Evolutionary conservation across 495 filamentous ascomycete species (phyloP).

Genomic region (Podospora pseudoanserina): DNA sequence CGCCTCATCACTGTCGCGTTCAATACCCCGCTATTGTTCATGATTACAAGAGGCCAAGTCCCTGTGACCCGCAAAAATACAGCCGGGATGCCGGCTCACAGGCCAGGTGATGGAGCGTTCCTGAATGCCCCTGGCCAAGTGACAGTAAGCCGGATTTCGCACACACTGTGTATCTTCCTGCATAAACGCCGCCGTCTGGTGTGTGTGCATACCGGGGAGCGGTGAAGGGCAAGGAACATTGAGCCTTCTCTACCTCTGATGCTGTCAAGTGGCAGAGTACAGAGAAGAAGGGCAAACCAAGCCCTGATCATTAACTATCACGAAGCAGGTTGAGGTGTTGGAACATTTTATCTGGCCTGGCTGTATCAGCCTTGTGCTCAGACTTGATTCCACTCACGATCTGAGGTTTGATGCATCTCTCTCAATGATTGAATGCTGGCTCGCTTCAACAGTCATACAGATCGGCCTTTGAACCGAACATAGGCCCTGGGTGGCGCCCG

Average conservation of each 20-base stretch:
- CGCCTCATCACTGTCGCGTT: conserved; percentile 28
- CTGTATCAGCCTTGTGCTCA: background rate
- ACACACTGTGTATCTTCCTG: conserved; percentile 21
- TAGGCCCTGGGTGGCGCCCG: background rate
- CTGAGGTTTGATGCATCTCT: background rate
- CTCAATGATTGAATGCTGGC: background rate
- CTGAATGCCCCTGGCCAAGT: conserved; percentile 16
- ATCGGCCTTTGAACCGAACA: conserved; percentile 3
- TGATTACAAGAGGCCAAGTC: conserved; percentile 11
- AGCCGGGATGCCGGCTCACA: conserved; percentile 16
- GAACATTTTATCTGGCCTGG: too few relatives aligned
- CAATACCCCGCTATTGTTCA: conserved; percentile 26
- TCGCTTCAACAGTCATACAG: background rate
- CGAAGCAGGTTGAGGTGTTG: too few relatives aligned
- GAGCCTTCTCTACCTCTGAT: conserved; percentile 1
- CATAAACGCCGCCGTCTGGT: conserved; percentile 20
- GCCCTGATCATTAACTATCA: background rate
- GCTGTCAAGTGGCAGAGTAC: background rate
- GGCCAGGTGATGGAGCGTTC: conserved; percentile 21
- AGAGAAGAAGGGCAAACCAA: background rate
- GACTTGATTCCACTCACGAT: background rate
- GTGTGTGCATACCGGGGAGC: conserved; percentile 13
- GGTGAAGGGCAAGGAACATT: conserved; percentile 14
- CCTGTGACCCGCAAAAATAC: conserved; percentile 8
- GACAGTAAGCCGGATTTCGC: conserved; percentile 9